Percentiles rank a stretch among this genome's conserved stretches.
Conservation (phyloP, 2,329 filamentous ascomycete genomes). For the Neofusicoccum parvum region DNA sequence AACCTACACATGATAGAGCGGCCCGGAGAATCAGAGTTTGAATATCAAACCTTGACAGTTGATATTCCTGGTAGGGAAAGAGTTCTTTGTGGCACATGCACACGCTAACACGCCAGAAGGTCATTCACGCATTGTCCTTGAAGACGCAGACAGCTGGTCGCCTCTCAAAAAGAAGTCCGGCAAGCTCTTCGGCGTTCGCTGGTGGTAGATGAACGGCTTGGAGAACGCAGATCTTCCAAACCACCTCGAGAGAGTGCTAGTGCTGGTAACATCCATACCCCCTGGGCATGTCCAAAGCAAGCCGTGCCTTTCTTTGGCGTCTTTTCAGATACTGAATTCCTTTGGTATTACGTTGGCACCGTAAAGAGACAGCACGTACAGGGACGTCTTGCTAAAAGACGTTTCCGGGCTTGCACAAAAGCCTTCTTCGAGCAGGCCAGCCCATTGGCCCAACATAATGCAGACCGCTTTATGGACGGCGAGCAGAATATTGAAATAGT, state of each 20-base stretch:
- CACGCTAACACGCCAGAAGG: background rate
- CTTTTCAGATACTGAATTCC: no score
- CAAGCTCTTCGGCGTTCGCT: constrained; percentile 20
- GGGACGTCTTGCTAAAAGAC: no score
- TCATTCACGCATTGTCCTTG: constrained; percentile 16
- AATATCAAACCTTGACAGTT: constrained; percentile 78
- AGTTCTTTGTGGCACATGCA: background rate
- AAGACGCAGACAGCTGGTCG: constrained; percentile 8
- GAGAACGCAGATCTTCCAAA: background rate
- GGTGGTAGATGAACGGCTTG: constrained; percentile 14
- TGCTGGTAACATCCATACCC: no score
- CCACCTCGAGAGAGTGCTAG: no score
- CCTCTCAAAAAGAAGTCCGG: constrained; percentile 7
- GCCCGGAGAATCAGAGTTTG: constrained; percentile 65
- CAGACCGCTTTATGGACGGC: background rate
- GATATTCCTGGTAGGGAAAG: constrained; percentile 69
- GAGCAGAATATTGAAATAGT: background rate
- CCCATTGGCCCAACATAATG: background rate
- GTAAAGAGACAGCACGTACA: no score
- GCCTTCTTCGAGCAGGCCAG: background rate
- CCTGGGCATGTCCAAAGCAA: no score
- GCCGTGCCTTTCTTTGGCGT: no score
- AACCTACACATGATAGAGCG: constrained; percentile 75
- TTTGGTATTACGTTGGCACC: no score
- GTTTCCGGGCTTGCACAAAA: no score